These are phyloP conservation scores for Moesziomyces aphidis DNA, from an alignment of 1,284 basidiomycete species.

Conservation along the genomic window DNA sequence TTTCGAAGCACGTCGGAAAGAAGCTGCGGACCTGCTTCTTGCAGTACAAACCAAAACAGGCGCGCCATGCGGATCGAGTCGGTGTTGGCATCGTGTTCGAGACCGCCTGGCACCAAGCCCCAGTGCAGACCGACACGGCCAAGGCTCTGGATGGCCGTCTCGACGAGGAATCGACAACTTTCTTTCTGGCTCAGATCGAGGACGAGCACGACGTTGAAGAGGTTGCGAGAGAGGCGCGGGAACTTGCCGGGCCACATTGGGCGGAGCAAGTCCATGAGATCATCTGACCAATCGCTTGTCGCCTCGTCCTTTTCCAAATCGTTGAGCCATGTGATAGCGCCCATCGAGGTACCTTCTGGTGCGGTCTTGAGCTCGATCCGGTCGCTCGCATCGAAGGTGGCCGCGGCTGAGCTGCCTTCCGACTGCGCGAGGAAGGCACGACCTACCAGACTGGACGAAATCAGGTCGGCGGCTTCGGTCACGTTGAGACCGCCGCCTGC, in stretches of 20 bases:
- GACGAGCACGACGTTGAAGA: constrained; percentile 63
- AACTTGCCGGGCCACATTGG: constrained; percentile 60
- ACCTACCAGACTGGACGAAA: constrained; percentile 68
- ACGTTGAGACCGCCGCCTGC: constrained; percentile 77
- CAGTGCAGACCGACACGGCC: constrained; percentile 55
- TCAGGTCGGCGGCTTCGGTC: constrained; percentile 78
- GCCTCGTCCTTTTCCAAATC: constrained; percentile 84
- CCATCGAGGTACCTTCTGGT: constrained; percentile 58
- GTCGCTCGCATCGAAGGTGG: constrained; percentile 65
- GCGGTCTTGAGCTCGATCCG: constrained; percentile 37
- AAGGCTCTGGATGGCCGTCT: constrained; percentile 46
- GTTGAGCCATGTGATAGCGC: constrained; percentile 85
- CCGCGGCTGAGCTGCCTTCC: constrained; percentile 67
- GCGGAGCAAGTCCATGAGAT: constrained; percentile 46
- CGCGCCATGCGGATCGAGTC: constrained; percentile 45
- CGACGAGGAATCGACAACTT: constrained; percentile 51
- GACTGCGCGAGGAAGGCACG: constrained; percentile 30
- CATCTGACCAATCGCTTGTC: constrained; percentile 33
- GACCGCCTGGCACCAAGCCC: constrained; percentile 58
- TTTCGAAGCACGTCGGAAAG: constrained; percentile 42
- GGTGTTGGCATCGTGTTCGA: constrained; percentile 31
- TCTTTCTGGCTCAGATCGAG: constrained; percentile 54
- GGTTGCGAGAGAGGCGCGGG: constrained; percentile 55
- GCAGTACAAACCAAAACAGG: constrained; percentile 53
- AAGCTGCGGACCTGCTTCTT: constrained; percentile 25